Evolutionary conservation across 2,329 filamentous ascomycete species (phyloP).

Genomic region (Aspergillus versicolor): DNA sequence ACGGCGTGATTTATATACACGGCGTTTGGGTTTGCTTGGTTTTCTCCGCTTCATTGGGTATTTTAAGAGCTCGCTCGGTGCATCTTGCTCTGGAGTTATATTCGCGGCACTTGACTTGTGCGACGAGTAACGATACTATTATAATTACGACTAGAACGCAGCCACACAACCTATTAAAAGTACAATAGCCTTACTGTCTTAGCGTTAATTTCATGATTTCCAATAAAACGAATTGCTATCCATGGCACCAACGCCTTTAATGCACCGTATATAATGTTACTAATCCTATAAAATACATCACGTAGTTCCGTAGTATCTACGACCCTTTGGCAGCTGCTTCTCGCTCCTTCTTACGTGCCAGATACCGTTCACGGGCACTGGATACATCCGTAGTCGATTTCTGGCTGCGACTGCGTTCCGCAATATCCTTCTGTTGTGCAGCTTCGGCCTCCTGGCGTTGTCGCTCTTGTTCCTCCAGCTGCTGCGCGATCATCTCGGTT

Average conservation of each 20-base stretch:
- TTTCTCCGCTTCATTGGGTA: not conserved
- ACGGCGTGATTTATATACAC: slow-evolving; percentile 53
- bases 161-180: not conserved
- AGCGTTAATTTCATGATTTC: not conserved
- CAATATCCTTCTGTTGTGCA: slow-evolving; percentile 52
- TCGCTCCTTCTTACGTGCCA: slow-evolving; percentile 59
- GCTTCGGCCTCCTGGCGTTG: slow-evolving; percentile 58
- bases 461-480: slow-evolving; percentile 57
- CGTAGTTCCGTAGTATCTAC: not conserved
- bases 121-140: slow-evolving; percentile 17
- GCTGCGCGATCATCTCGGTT: slow-evolving; percentile 59
- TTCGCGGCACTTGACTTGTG: not conserved
- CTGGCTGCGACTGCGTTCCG: slow-evolving; percentile 57
- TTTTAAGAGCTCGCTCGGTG: not conserved
- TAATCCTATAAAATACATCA: not conserved
- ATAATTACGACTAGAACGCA: slow-evolving; percentile 9
- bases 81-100: slow-evolving; percentile 7
- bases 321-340: slow-evolving; percentile 35
- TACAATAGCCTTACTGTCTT: not conserved
- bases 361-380: slow-evolving; percentile 61
- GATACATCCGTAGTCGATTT: slow-evolving; percentile 59
- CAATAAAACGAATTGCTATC: not conserved
- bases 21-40: slow-evolving; percentile 7
- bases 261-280: not conserved
- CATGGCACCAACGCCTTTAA: not conserved